These are phyloP conservation scores for Tulasnella sp. DNA, from an alignment of 768 basidiomycete genomes.

Conservation along the genomic window DNA sequence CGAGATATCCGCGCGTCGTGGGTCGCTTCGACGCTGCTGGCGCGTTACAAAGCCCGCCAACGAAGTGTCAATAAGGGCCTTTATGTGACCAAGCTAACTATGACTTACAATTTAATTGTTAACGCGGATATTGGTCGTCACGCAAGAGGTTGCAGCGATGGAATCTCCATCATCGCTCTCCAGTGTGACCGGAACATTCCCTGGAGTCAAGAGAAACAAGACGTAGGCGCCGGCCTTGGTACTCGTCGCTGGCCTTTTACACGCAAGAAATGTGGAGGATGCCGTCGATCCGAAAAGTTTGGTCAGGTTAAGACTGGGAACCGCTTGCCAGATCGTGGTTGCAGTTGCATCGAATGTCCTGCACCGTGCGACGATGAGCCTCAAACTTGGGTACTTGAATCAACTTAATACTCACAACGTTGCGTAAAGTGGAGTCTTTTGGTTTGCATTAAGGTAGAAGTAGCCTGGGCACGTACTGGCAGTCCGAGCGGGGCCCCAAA, in stretches of 20 bases:
- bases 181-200: background rate
- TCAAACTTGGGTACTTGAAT: background rate
- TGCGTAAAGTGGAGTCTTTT: background rate
- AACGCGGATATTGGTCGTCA: background rate
- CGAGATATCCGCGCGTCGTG: background rate
- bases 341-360: background rate
- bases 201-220: background rate
- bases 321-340: background rate
- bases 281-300: too few species aligned
- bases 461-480: background rate
- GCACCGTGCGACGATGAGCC: background rate
- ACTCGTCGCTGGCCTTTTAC: background rate
- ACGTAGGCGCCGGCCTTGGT: background rate
- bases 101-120: background rate
- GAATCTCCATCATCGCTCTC: background rate
- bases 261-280: too few species aligned
- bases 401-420: background rate
- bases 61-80: background rate
- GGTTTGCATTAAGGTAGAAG: background rate
- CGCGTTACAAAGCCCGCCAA: background rate
- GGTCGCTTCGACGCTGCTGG: background rate
- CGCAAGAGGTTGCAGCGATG: background rate
- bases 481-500: constrained; percentile 2
- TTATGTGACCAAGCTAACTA: background rate
- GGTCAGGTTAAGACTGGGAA: too few species aligned